Conservation (phyloP, 192 early-diverging fungal genomes). For the Geranomyces variabilis region DNA sequence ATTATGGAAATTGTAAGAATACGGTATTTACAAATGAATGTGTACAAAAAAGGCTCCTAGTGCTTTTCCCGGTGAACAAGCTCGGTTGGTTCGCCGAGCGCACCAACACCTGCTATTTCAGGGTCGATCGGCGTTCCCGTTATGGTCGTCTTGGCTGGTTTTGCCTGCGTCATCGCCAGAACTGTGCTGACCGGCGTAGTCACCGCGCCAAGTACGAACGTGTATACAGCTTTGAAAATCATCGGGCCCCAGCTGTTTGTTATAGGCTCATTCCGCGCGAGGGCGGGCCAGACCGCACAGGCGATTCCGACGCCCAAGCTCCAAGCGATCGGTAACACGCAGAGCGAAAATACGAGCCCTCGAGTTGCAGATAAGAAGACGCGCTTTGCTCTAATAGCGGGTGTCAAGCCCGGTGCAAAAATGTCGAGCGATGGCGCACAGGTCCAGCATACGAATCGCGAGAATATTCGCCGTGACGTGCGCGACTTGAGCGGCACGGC, state of each 20-base stretch:
- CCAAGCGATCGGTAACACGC: constrained; percentile 15
- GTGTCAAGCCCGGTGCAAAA: constrained; percentile 9
- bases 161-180: constrained; percentile 19
- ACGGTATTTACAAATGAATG: too few species aligned
- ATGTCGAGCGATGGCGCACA: constrained; percentile 11
- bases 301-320: constrained; percentile 24
- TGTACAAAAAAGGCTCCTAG: too few species aligned
- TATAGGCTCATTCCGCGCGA: background rate
- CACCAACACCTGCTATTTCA: too few species aligned
- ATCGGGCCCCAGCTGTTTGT: constrained; percentile 21
- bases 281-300: constrained; percentile 21
- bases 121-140: too few species aligned
- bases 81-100: too few species aligned
- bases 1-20: too few species aligned
- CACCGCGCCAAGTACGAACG: constrained; percentile 17
- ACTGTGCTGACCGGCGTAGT: constrained; percentile 29
- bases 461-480: too few species aligned
- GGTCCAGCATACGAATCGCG: background rate
- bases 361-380: background rate
- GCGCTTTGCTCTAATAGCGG: background rate
- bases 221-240: constrained; percentile 30
- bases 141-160: too few species aligned
- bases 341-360: constrained; percentile 12
- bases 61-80: too few species aligned
- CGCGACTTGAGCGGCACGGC: background rate